phyloP scores from a whole-genome alignment of 805 yeast genomes.

The Metschnikowia shivogae region DNA sequence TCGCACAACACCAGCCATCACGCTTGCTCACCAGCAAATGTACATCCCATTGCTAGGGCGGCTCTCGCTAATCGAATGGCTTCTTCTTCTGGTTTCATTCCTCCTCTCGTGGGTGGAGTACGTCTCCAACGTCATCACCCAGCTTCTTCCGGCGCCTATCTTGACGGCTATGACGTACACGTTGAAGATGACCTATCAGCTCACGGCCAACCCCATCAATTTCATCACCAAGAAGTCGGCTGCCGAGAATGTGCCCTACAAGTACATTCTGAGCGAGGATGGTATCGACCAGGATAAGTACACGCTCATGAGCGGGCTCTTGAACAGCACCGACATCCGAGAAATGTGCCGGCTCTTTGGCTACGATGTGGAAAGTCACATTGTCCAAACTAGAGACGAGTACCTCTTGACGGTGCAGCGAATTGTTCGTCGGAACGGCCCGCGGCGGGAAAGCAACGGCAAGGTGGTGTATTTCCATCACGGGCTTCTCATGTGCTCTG shows the following conservation, averaged over 20 bases:
- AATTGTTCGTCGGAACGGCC: slow-evolving; percentile 34
- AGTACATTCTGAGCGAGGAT: slow-evolving; percentile 20
- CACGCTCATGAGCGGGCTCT: slow-evolving; percentile 33
- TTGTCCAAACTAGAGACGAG: slow-evolving; percentile 73
- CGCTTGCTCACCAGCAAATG: slow-evolving; percentile 5
- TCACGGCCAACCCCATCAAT: slow-evolving; percentile 26
- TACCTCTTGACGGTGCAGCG: slow-evolving; percentile 75
- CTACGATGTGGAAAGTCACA: slow-evolving; percentile 67
- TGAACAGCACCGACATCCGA: slow-evolving; percentile 50
- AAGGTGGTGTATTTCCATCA: slow-evolving; percentile 82
- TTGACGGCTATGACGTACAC: slow-evolving; percentile 34
- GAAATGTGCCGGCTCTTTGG: slow-evolving; percentile 69
- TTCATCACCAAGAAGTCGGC: slow-evolving; percentile 16
- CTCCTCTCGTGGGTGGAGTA: slow-evolving; percentile 49
- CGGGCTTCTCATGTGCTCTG: slow-evolving; percentile 86
- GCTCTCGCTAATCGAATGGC: slow-evolving; percentile 47
- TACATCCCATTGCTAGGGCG: slow-evolving; percentile 29
- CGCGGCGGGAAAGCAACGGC: slow-evolving; percentile 11
- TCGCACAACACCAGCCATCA: not conserved
- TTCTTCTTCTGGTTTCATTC: slow-evolving; percentile 42
- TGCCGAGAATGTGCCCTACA: slow-evolving; percentile 16
- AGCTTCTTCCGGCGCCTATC: slow-evolving; percentile 41
- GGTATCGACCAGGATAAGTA: slow-evolving; percentile 21
- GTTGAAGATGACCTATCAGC: slow-evolving; percentile 23
- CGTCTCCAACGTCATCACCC: slow-evolving; percentile 41